phyloP scores from a whole-genome alignment of 805 yeast species.

The Schwanniomyces pseudopolymorphus region DNA sequence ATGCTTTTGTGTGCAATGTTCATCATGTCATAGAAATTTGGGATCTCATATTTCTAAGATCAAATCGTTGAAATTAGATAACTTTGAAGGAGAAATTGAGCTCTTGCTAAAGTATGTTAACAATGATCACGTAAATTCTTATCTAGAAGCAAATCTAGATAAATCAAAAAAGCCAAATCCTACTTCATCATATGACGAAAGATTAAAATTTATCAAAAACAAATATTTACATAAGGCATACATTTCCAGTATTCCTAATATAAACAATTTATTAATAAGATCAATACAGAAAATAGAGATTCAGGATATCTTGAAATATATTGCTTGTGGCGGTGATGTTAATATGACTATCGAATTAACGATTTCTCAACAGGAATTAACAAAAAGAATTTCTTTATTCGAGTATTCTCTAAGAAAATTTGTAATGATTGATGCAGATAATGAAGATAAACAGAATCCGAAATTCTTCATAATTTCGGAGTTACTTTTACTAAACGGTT shows the following conservation, averaged over 20 bases:
- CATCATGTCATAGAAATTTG: conserved; percentile 83
- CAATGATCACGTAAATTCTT: conserved; percentile 55
- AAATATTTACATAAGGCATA: conserved; percentile 63
- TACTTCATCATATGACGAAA: conserved; percentile 39
- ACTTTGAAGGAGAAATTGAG: conserved; percentile 58
- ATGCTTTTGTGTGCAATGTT: conserved; percentile 78
- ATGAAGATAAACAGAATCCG: conserved; percentile 9
- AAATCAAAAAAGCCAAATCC: conserved; percentile 26
- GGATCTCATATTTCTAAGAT: conserved; percentile 83
- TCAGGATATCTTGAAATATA: conserved; percentile 39
- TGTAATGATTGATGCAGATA: conserved; percentile 25
- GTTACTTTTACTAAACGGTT: conserved; percentile 56
- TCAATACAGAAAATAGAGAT: conserved; percentile 53
- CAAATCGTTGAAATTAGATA: conserved; percentile 75
- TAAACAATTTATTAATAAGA: conserved; percentile 44
- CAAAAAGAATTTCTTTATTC: conserved; percentile 26
- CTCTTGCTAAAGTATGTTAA: conserved; percentile 51
- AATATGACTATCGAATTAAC: conserved; percentile 39
- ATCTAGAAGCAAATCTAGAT: conserved; percentile 50
- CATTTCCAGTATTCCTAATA: conserved; percentile 21
- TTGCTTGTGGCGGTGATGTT: conserved; percentile 50
- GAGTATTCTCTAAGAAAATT: conserved; percentile 55
- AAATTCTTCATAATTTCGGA: conserved; percentile 52
- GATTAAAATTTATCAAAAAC: conserved; percentile 58
- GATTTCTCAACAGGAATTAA: conserved; percentile 15